phyloP scores from a whole-genome alignment of 352 stramenopile genomes.

The Globisporangium canariense region DNA sequence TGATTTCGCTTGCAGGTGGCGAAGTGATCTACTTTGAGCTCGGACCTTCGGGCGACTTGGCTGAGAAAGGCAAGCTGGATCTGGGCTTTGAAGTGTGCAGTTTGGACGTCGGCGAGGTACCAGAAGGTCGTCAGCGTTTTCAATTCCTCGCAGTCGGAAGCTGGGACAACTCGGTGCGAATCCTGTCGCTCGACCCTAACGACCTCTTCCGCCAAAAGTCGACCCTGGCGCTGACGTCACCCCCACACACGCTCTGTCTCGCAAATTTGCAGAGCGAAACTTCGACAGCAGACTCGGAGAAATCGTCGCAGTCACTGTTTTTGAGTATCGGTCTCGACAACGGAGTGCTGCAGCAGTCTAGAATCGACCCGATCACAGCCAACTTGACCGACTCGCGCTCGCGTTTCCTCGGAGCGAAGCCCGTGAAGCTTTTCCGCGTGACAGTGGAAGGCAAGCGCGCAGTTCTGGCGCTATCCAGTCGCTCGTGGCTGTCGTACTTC shows the following conservation, averaged over 20 bases:
- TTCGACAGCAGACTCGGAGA: conserved; percentile 44
- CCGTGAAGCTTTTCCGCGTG: conserved; percentile 95
- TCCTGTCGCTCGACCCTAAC: conserved; percentile 94
- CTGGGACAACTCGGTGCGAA: conserved; percentile 89
- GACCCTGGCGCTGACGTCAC: conserved; percentile 75
- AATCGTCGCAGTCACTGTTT: conserved; percentile 69
- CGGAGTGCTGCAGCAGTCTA: conserved; percentile 92
- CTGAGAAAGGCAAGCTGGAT: conserved; percentile 92
- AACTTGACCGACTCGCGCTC: conserved; percentile 87
- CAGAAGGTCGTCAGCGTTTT: conserved; percentile 90
- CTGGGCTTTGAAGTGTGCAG: conserved; percentile 96
- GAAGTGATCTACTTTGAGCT: conserved; percentile 99
- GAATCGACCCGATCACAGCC: conserved; percentile 86
- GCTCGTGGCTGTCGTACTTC: conserved; percentile 96
- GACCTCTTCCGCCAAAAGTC: conserved; percentile 87
- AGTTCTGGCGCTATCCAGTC: conserved; percentile 94
- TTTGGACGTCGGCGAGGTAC: conserved; percentile 96
- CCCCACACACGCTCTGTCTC: conserved; percentile 80
- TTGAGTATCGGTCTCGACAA: conserved; percentile 92
- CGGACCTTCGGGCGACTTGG: conserved; percentile 89
- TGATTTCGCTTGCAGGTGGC: conserved; percentile 95
- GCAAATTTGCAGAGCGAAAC: conserved; percentile 76
- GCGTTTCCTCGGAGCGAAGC: conserved; percentile 92
- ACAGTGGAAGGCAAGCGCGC: conserved; percentile 83
- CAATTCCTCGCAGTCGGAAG: conserved; percentile 96